Conservation (phyloP, 805 yeast genomes). For the Lipomyces anomalus region DNA sequence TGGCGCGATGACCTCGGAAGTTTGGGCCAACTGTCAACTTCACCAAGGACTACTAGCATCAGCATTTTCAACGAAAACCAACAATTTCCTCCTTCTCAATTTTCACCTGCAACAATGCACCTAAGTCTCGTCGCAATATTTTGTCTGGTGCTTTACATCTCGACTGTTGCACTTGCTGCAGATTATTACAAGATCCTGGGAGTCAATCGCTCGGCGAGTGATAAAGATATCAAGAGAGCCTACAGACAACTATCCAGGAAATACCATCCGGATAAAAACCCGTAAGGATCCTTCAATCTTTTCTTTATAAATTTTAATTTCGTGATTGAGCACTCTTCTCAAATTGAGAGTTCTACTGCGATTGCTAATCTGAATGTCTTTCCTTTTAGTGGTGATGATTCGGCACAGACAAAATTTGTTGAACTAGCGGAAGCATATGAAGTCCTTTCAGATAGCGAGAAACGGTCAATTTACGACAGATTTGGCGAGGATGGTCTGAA, state of each 20-base stretch:
- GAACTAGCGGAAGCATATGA: conserved; percentile 94
- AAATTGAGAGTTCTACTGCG: background rate
- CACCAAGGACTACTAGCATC: conserved; percentile 14
- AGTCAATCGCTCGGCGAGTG: conserved; percentile 60
- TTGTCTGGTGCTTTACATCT: background rate
- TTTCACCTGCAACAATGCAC: background rate
- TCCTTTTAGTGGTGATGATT: conserved; percentile 53
- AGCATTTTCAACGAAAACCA: background rate
- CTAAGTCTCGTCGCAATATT: background rate
- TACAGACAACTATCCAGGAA: conserved; percentile 75
- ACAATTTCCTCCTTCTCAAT: background rate
- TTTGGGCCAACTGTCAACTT: conserved; percentile 19
- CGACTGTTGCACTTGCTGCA: background rate
- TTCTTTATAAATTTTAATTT: background rate
- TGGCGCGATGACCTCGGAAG: conserved; percentile 5
- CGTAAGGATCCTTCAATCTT: conserved; percentile 28
- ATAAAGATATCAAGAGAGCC: conserved; percentile 77
- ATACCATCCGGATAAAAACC: conserved; percentile 93
- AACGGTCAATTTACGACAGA: conserved; percentile 61
- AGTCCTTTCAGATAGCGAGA: conserved; percentile 65
- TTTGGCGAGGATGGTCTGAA: conserved; percentile 73
- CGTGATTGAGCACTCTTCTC: background rate
- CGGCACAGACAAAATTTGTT: conserved; percentile 78
- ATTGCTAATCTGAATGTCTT: conserved; percentile 20
- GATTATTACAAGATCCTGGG: conserved; percentile 50